Conservation (phyloP, 441 rosid species). For the Erodium trifolium region DNA sequence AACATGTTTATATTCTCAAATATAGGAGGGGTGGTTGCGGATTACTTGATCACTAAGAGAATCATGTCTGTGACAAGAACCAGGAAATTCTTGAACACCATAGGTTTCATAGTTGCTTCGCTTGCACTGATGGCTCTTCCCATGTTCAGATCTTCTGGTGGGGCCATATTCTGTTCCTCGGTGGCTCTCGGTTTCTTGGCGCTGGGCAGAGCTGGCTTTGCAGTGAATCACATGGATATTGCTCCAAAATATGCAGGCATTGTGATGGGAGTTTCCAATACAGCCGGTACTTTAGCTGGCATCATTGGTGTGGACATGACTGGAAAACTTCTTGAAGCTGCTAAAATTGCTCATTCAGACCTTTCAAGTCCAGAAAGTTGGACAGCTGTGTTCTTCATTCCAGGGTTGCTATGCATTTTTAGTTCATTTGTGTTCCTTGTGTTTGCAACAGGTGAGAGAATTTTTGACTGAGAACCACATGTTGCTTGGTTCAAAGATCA, state of each 20-base stretch:
- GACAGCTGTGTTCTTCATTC: slow-evolving; percentile 72
- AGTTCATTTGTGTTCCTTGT: slow-evolving; percentile 66
- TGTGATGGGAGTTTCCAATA: slow-evolving; percentile 92
- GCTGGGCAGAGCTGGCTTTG: slow-evolving; percentile 86
- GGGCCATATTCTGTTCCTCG: slow-evolving; percentile 75
- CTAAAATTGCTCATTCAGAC: slow-evolving; percentile 59
- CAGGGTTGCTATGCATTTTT: slow-evolving; percentile 70
- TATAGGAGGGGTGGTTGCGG: slow-evolving; percentile 80
- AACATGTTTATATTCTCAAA: slow-evolving; percentile 92
- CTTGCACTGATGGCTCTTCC: slow-evolving; percentile 78
- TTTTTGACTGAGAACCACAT: slow-evolving; percentile 54
- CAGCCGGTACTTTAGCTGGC: slow-evolving; percentile 93
- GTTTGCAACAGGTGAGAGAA: slow-evolving; percentile 85
- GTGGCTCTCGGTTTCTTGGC: slow-evolving; percentile 85
- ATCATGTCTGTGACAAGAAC: slow-evolving; percentile 70
- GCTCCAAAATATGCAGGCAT: slow-evolving; percentile 91
- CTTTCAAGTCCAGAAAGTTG: slow-evolving; percentile 88
- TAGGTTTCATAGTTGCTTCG: slow-evolving; percentile 72
- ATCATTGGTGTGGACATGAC: slow-evolving; percentile 81
- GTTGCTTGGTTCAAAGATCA: too few species aligned
- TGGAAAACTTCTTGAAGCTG: slow-evolving; percentile 76
- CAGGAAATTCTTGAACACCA: slow-evolving; percentile 64
- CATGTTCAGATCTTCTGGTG: slow-evolving; percentile 54
- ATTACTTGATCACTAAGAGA: slow-evolving; percentile 68
- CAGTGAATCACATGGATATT: slow-evolving; percentile 91